phyloP scores from a whole-genome alignment of 768 basidiomycete genomes.

The Lactarius tabidus region DNA sequence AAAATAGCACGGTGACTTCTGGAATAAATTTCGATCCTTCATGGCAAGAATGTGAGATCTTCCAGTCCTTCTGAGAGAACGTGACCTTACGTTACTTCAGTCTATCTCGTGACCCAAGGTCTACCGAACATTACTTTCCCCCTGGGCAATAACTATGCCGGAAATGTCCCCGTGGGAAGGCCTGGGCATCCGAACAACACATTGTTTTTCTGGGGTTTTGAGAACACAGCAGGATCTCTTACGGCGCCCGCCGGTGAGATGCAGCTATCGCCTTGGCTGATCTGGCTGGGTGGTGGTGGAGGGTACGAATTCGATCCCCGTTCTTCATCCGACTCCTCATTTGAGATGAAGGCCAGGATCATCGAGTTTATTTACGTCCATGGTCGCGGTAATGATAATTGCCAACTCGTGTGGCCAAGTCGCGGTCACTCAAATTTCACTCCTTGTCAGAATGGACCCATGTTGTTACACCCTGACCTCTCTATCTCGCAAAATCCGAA shows the following conservation, averaged over 20 bases:
- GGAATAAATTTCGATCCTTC: conserved; percentile 5
- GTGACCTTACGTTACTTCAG: conserved; percentile 22
- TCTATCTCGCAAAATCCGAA: conserved; percentile 47
- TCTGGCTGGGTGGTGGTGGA: conserved; percentile 39
- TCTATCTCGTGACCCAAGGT: conserved; percentile 35
- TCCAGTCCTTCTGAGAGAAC: background rate
- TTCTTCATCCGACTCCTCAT: background rate
- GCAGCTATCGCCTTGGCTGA: conserved; percentile 35
- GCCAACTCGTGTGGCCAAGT: background rate
- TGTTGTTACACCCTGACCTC: conserved; percentile 51
- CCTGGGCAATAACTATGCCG: conserved; percentile 36
- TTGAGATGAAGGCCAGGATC: conserved; percentile 51
- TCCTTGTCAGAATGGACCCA: conserved; percentile 58
- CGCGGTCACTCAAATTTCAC: background rate
- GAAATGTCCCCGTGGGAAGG: conserved; percentile 35
- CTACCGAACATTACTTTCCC: conserved; percentile 36
- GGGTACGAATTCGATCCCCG: conserved; percentile 10
- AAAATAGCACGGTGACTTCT: conserved; percentile 3
- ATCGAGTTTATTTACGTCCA: conserved; percentile 61
- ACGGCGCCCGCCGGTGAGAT: conserved; percentile 29
- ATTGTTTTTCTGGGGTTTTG: conserved; percentile 41
- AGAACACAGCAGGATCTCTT: conserved; percentile 36
- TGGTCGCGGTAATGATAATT: conserved; percentile 47
- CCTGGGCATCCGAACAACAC: conserved; percentile 37
- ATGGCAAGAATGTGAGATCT: conserved; percentile 18